Conservation (phyloP, 148 eudicot genomes). For the Chenopodium formosanum region DNA sequence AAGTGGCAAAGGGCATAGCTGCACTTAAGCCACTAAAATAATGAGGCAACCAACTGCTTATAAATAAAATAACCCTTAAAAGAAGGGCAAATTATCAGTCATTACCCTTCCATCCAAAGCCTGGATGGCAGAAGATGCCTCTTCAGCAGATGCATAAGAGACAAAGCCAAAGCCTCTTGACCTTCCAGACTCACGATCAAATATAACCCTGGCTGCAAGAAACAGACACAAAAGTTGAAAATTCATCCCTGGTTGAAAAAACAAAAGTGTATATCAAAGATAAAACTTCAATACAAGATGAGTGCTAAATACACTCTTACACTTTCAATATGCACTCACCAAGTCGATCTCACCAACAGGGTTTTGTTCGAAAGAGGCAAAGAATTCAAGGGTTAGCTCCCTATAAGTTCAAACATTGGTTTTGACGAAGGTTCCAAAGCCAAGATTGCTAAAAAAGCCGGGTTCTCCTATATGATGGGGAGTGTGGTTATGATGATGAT, state of each 20-base stretch:
- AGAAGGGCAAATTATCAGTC: background rate
- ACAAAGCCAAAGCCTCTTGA: conserved; percentile 94
- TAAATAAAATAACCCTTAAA: background rate
- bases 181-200: conserved; percentile 74
- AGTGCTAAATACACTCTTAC: too few species aligned
- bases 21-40: background rate
- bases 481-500: too few species aligned
- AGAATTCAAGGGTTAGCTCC: too few species aligned
- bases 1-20: background rate
- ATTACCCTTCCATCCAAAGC: conserved; percentile 82
- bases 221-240: background rate
- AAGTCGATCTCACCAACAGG: too few species aligned
- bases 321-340: too few species aligned
- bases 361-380: too few species aligned
- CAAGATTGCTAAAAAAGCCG: too few species aligned
- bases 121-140: conserved; percentile 76
- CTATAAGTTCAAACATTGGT: too few species aligned
- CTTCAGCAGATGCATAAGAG: conserved; percentile 57
- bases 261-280: background rate
- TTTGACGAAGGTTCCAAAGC: too few species aligned
- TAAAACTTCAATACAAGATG: background rate
- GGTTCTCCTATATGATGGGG: too few species aligned
- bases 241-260: background rate
- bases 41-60: background rate
- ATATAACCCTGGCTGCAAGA: conserved; percentile 72